Base-by-base conservation (phyloP, 2,329 filamentous ascomycete genomes). In the Exophiala bonariae region DNA sequence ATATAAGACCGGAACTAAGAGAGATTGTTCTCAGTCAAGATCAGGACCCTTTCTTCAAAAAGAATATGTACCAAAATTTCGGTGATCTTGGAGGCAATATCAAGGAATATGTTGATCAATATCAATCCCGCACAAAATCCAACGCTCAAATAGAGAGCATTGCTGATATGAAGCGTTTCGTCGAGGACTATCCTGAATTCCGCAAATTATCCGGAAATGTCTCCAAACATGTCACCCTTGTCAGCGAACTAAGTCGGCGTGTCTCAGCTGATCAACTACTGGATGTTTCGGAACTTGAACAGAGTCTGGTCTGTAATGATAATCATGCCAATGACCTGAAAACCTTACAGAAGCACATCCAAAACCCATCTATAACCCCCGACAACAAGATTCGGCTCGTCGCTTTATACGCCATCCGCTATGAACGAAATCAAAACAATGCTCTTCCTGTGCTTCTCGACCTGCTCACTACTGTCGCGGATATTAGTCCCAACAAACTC, bases 11-110 rank as follows among this genome's bases (percentile, higher is more conserved):
- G 1, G 92, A 96, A 65, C 76, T 96, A 44, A 91, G 86, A 62
- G 93, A 99, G 69, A 93, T 99, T 48, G 91, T 97, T 2, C 73
- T 99, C 28, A 95, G 92, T 1, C 91, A 93, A 68, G 93, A 99
- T 55, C 93, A 99, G 68, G 93, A 99, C 62, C 91, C 93, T 0
- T 99, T 99, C 72, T 99, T 99, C 75, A 96, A 86, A 70, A 96
- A 96, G 74, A 97, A 97, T 68, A 97, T 97, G 91, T 97, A 91
- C 59, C 81, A 96, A 61, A 97, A 97, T 65, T 99, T 97, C 67
- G 91, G 92, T 44, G 91, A 97, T 58, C 78, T 99, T 4, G 91
- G 93, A 9, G 87, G 92, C 32, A 96, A 95, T 59, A 96, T 96
- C 64, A 97, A 97, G 67, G 91, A 96, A 79, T 99, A 99, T 60